Conservation (phyloP, 768 basidiomycete genomes). For the Roridomyces roridus region DNA sequence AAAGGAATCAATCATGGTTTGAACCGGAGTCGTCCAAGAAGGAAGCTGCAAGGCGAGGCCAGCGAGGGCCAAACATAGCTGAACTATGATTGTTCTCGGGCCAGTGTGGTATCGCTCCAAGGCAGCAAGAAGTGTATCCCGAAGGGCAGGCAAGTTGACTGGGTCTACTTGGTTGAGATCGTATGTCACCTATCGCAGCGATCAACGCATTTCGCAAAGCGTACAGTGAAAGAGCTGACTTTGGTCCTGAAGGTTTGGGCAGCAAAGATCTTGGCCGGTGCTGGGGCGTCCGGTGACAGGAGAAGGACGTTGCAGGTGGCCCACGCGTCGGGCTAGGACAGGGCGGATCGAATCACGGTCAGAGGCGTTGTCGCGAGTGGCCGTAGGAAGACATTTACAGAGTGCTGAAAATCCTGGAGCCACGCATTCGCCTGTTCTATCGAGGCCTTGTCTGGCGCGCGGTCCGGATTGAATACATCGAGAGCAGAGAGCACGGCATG, state of each 20-base stretch:
- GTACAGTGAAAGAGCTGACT: constrained; percentile 51
- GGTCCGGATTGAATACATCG: constrained; percentile 66
- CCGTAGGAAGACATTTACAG: constrained; percentile 87
- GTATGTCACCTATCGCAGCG: constrained; percentile 79
- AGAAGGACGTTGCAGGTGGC: constrained; percentile 92
- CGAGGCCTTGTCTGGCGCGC: constrained; percentile 82
- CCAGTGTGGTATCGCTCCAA: constrained; percentile 76
- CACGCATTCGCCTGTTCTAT: constrained; percentile 90
- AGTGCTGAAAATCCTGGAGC: constrained; percentile 99
- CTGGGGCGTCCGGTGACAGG: constrained; percentile 76
- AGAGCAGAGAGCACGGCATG: constrained; percentile 78
- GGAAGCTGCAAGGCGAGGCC: constrained; percentile 91
- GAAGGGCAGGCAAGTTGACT: constrained; percentile 74
- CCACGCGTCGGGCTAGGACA: constrained; percentile 95
- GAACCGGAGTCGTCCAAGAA: constrained; percentile 82
- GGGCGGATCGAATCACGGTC: constrained; percentile 64
- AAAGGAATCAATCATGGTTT: constrained; percentile 82
- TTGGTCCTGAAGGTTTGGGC: constrained; percentile 97
- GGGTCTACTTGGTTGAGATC: constrained; percentile 89
- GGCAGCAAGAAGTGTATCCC: constrained; percentile 85
- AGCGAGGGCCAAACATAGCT: constrained; percentile 88
- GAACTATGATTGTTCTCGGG: constrained; percentile 83
- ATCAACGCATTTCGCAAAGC: constrained; percentile 34
- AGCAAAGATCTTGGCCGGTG: constrained; percentile 88
- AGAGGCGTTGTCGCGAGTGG: constrained; percentile 68